Base-by-base conservation (phyloP, 805 yeast genomes). In the Kluyveromyces dobzhanskii region DNA sequence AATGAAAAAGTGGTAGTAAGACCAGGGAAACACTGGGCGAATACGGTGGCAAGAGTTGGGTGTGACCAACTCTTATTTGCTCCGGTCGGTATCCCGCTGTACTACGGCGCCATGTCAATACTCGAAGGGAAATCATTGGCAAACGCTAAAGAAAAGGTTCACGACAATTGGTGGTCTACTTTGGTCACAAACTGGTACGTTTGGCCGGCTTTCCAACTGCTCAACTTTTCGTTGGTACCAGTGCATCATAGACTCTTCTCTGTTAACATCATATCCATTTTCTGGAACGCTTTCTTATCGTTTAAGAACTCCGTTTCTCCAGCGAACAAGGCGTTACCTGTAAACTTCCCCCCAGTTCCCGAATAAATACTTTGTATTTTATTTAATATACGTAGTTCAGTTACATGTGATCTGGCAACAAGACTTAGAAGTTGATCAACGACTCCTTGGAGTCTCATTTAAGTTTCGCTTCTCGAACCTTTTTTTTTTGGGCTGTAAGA, bases 141-240 rank as follows among this genome's bases (percentile, higher is more conserved):
- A 0, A 65, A 65, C 17, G 65, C 78, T 12, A 53, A 57, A 38
- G 35, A 47, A 4, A 78, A 73, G 45, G 50, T 80, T 17, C 34
- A 60, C 2, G 61, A 66, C 12, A 75, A 78, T 43, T 76, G 76
- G 75, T 63, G 77, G 78, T 69, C 71, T 3, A 87, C 95, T 0
- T 60, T 88, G 30, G 56, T 66, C 25, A 69, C 83, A 13, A 88
- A 87, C 57, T 86, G 94, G 88, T 54, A 69, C 37, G 81, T 90
- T 10, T 92, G 97, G 98, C 97, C 97, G 0, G 60, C 75, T 0
- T 83, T 92, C 45, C 97, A 92, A 61, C 52, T 78, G 39, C 46
- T 80, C 44, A 92, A 90, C 61, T 85, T 90, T 53, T 70, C 78
- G 33, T 51, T 84, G 6, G 72, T 86, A 2, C 97, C 97, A 0